phyloP scores from a whole-genome alignment of 2,329 filamentous ascomycete genomes.

The Cercospora sp. region DNA sequence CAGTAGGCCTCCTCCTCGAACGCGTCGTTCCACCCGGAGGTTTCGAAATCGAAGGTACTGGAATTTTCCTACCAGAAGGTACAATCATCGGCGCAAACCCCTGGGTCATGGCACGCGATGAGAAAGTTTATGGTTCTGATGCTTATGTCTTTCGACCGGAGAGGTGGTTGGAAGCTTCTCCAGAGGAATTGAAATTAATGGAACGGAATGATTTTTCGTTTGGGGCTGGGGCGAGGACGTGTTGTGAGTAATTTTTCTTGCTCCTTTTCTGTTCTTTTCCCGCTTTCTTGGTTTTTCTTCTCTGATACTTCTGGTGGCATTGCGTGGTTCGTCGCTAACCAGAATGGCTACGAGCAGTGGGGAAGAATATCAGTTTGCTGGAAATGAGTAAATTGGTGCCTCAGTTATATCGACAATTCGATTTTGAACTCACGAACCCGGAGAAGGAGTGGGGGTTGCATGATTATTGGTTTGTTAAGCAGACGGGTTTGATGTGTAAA shows the following conservation, averaged over 20 bases:
- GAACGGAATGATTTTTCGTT: constrained; percentile 38
- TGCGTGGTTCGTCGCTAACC: neutral
- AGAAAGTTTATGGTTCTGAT: constrained; percentile 36
- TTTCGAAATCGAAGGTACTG: constrained; percentile 35
- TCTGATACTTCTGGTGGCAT: neutral
- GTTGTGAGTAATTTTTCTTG: neutral
- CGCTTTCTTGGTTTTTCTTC: neutral
- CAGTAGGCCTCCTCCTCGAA: constrained; percentile 44
- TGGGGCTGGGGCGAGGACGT: constrained; percentile 23
- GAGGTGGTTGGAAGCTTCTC: constrained; percentile 44
- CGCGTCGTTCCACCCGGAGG: constrained; percentile 44
- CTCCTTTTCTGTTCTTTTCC: neutral
- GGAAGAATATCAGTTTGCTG: constrained; percentile 30
- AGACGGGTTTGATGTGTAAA: constrained; percentile 30
- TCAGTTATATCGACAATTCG: constrained; percentile 29
- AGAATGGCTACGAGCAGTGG: neutral
- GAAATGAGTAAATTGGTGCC: constrained; percentile 38
- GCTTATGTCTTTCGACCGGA: constrained; percentile 40
- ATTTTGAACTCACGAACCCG: constrained; percentile 28
- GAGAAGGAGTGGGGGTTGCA: constrained; percentile 25
- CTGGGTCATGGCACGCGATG: constrained; percentile 39
- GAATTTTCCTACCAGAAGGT: constrained; percentile 37
- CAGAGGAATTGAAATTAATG: constrained; percentile 45
- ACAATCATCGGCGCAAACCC: constrained; percentile 37
- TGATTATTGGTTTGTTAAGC: constrained; percentile 24